Percentiles rank a stretch among this genome's conserved stretches.
Evolutionary conservation across 2,329 filamentous ascomycete species (phyloP).

Genomic region (Fusarium stilboides): DNA sequence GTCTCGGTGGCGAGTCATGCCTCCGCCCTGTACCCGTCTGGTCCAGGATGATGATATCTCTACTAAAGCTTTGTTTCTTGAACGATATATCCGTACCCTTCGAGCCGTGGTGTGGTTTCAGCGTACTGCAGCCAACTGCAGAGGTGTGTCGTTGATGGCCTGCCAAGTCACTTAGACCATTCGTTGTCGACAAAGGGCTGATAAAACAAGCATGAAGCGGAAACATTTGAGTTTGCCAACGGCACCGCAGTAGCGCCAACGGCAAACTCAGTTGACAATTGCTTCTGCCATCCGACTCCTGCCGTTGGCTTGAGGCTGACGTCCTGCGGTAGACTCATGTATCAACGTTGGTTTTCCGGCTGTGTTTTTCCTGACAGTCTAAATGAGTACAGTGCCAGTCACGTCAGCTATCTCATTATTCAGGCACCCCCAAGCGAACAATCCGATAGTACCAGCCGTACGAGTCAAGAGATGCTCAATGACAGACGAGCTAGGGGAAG

Average conservation of each 20-base stretch:
- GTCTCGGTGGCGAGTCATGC: constrained; percentile 39
- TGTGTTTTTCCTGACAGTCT: not conserved
- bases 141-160: constrained; percentile 13
- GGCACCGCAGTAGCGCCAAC: constrained; percentile 20
- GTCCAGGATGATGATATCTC: constrained; percentile 13
- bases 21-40: constrained; percentile 9
- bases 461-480: not conserved
- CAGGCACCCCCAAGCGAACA: constrained; percentile 13
- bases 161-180: constrained; percentile 1
- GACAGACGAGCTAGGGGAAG: constrained; percentile 11
- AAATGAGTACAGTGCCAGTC: constrained; percentile 10
- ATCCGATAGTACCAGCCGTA: not conserved
- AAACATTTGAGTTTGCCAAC: constrained; percentile 24
- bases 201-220: not conserved
- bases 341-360: constrained; percentile 8
- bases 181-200: not conserved
- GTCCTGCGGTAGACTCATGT: constrained; percentile 8
- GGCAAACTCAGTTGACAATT: constrained; percentile 14
- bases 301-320: constrained; percentile 8
- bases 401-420: constrained; percentile 3
- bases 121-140: constrained; percentile 6
- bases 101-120: constrained; percentile 20
- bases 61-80: constrained; percentile 23
- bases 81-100: constrained; percentile 11
- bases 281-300: not conserved